Evolutionary conservation across 805 yeast species (phyloP), one percentile per base, ranked within the genome.

Genomic region (Wickerhamiella vanderwaltii): DNA sequence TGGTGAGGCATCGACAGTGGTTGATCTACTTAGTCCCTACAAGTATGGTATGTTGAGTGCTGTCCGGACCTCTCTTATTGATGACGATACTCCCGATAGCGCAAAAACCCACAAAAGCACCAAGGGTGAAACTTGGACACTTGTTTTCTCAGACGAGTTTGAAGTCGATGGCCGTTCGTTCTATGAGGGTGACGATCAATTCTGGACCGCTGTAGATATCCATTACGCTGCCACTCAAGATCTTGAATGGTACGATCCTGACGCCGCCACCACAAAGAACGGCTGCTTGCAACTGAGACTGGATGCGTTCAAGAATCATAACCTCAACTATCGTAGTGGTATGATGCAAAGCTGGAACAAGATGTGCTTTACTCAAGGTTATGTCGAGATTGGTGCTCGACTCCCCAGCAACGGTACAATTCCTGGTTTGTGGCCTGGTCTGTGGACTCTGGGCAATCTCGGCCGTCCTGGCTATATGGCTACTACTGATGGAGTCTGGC

Each of bases 181-280:
- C 57, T 86, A 84, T 59, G 79, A 74, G 6, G 91, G 88, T 33
- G 95, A 86, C 57, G 95, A 86, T 58, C 95, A 83, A 60, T 85
- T 81, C 56, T 87, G 88, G 80, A 72, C 80, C 33, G 95, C 85
- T 3, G 82, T 78, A 2, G 84, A 86, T 61, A 51, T 86, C 26
- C 75, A 85, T 58, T 87, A 87, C 60, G 87, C 71, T 42, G 94
- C 94, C 18, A 87, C 96, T 5, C 63, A 72, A 44, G 96, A 87
- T 66, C 68, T 85, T 55, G 96, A 87, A 64, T 87, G 95, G 95
- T 87, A 87, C 61, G 79, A 76, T 46, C 97, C 97, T 1, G 95
- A 87, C 58, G 95, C 95, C 1, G 75, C 70, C 3, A 69, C 77
- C 23, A 87, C 96, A 0, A 65, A 62, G 5, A 73, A 81, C 50